phyloP scores from a whole-genome alignment of 208 protist species.

The Leishmania tarentolae region DNA sequence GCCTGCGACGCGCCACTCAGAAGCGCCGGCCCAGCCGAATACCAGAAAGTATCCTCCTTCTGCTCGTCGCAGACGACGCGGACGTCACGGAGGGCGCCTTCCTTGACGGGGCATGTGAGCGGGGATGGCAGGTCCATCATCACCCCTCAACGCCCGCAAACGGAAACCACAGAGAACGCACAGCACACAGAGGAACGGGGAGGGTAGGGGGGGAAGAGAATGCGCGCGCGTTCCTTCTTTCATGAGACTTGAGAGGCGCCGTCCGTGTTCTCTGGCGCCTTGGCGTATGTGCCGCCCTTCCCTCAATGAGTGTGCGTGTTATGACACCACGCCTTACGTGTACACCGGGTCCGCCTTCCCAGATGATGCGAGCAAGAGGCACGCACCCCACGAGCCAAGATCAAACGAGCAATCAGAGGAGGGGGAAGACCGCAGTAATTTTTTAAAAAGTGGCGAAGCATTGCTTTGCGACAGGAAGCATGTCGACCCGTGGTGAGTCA shows the following conservation, averaged over 20 bases:
- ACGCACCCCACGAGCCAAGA: not conserved
- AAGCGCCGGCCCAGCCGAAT: conserved; percentile 69
- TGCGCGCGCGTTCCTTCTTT: not conserved
- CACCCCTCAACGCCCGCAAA: not conserved
- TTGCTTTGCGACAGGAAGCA: not conserved
- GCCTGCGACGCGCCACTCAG: conserved; percentile 80
- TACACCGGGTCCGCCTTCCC: not conserved
- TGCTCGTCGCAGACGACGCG: not conserved
- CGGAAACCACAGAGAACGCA: not conserved
- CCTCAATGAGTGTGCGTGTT: not conserved
- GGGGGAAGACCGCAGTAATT: no score
- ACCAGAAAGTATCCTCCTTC: conserved; percentile 46
- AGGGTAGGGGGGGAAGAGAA: not conserved
- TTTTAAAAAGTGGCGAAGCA: not conserved
- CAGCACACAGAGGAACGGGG: not conserved
- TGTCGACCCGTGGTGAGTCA: not conserved
- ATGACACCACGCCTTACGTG: not conserved
- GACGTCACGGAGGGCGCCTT: not conserved
- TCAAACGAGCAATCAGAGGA: not conserved
- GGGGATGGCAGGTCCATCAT: not conserved
- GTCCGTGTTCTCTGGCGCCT: not conserved
- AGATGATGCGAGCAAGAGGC: not conserved
- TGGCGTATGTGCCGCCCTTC: not conserved
- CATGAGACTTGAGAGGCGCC: not conserved
- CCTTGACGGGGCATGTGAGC: not conserved